Percentiles rank a stretch among this genome's conserved stretches.
Conservation (phyloP, 768 basidiomycete genomes). For the Podaxis pistillaris region DNA sequence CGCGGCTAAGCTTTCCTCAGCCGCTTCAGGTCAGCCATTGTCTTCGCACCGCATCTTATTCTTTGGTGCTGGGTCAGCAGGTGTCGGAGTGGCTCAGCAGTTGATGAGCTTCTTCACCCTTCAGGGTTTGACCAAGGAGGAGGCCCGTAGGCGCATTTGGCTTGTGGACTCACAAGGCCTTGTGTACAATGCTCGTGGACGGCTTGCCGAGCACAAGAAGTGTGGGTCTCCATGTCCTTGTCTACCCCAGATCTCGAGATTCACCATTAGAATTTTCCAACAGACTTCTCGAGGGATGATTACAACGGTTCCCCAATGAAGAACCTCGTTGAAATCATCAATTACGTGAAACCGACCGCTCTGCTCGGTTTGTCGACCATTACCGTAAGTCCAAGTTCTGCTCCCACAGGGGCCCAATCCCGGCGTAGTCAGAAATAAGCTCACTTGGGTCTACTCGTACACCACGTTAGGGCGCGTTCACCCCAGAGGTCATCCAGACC, state of each 20-base stretch:
- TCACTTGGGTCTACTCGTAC: neutral
- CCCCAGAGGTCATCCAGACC: slow-evolving; percentile 59
- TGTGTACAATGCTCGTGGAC: slow-evolving; percentile 71
- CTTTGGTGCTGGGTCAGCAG: slow-evolving; percentile 90
- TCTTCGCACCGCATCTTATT: slow-evolving; percentile 84
- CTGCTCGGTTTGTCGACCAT: slow-evolving; percentile 89
- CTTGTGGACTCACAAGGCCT: slow-evolving; percentile 87
- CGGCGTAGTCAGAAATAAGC: neutral
- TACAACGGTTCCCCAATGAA: slow-evolving; percentile 75
- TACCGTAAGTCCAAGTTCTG: slow-evolving; percentile 36
- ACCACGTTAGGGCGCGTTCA: slow-evolving; percentile 64
- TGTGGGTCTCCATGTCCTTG: slow-evolving; percentile 39
- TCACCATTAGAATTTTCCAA: slow-evolving; percentile 5
- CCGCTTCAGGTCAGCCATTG: slow-evolving; percentile 66
- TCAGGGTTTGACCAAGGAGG: slow-evolving; percentile 70
- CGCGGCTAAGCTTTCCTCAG: slow-evolving; percentile 75
- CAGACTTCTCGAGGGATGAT: slow-evolving; percentile 82
- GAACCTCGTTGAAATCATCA: slow-evolving; percentile 73
- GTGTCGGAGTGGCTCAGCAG: slow-evolving; percentile 90
- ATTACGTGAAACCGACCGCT: slow-evolving; percentile 83
- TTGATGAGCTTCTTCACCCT: slow-evolving; percentile 86
- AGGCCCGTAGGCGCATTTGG: slow-evolving; percentile 78
- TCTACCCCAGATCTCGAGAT: neutral
- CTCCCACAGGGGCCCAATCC: neutral
- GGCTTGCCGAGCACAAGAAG: slow-evolving; percentile 81